phyloP scores from a whole-genome alignment of 2,329 filamentous ascomycete species.

The Beauveria bassiana region DNA sequence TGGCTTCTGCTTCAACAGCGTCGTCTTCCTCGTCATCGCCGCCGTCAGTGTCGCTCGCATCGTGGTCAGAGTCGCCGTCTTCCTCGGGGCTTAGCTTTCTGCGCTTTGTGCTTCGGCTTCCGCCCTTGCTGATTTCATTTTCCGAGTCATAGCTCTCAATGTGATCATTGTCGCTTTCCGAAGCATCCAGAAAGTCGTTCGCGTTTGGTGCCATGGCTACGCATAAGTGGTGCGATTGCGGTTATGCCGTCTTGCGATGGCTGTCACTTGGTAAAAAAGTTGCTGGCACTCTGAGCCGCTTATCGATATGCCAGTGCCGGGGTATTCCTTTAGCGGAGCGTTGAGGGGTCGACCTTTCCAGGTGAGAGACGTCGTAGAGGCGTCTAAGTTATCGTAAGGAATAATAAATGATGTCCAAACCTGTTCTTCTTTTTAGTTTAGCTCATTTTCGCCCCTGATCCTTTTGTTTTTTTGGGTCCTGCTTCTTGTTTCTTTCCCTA shows the following conservation, averaged over 20 bases:
- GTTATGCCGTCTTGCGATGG: background rate
- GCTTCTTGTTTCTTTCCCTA: too few species aligned
- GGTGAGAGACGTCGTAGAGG: too few species aligned
- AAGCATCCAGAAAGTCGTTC: conserved; percentile 61
- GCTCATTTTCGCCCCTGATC: too few species aligned
- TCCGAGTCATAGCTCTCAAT: conserved; percentile 59
- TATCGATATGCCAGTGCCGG: conserved; percentile 10
- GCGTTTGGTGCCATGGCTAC: conserved; percentile 56
- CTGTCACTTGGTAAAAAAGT: conserved; percentile 1
- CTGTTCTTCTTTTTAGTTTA: too few species aligned
- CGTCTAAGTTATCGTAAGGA: too few species aligned
- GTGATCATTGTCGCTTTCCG: conserved; percentile 51
- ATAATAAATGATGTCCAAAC: too few species aligned
- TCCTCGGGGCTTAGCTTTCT: conserved; percentile 45
- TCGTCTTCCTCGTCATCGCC: conserved; percentile 18
- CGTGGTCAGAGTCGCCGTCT: conserved; percentile 22
- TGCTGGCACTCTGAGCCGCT: background rate
- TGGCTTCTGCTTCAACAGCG: conserved; percentile 13
- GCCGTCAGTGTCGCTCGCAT: conserved; percentile 18
- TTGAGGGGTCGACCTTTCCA: background rate
- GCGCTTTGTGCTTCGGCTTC: conserved; percentile 54
- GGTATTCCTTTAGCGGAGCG: conserved; percentile 1
- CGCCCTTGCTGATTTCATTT: conserved; percentile 60
- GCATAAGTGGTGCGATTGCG: background rate
- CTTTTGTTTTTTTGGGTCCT: too few species aligned